Conservation (phyloP, 441 rosid species). For the Erodium texanum region DNA sequence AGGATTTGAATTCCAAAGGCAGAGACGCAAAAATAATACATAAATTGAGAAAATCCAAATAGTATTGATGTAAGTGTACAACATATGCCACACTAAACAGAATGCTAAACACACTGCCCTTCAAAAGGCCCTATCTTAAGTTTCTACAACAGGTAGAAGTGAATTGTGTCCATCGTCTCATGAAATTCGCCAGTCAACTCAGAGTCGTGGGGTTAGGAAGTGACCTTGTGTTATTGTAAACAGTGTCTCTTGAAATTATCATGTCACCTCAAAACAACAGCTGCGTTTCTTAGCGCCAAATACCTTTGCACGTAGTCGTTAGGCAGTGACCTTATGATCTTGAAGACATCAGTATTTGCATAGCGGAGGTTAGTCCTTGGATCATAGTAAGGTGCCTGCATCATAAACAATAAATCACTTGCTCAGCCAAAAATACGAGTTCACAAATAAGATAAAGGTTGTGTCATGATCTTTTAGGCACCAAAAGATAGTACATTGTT, state of each 20-base stretch:
- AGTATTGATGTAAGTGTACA: neutral
- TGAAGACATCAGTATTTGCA: constrained; percentile 70
- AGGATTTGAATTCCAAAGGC: neutral
- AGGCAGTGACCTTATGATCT: constrained; percentile 74
- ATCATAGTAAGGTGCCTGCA: constrained; percentile 84
- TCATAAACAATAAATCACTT: neutral
- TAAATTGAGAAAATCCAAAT: neutral
- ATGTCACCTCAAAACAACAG: constrained; percentile 56
- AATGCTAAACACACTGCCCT: neutral
- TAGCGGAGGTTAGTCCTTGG: constrained; percentile 83
- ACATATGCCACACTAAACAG: neutral
- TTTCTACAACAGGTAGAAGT: neutral
- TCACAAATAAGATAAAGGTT: neutral
- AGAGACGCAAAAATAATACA: neutral
- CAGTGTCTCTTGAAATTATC: neutral
- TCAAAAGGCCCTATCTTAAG: neutral
- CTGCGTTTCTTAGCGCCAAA: constrained; percentile 77
- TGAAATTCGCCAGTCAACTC: too few relatives aligned
- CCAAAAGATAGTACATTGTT: neutral
- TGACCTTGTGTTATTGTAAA: too few relatives aligned
- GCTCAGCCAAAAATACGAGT: neutral
- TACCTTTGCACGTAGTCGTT: constrained; percentile 74
- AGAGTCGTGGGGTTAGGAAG: too few relatives aligned
- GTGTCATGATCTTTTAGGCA: neutral
- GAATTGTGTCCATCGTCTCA: too few relatives aligned